Percentiles rank a stretch among this genome's conserved stretches.
These are phyloP conservation scores for Myxozyma mucilagina DNA, from an alignment of 805 yeast genomes.

Conservation along the genomic window DNA sequence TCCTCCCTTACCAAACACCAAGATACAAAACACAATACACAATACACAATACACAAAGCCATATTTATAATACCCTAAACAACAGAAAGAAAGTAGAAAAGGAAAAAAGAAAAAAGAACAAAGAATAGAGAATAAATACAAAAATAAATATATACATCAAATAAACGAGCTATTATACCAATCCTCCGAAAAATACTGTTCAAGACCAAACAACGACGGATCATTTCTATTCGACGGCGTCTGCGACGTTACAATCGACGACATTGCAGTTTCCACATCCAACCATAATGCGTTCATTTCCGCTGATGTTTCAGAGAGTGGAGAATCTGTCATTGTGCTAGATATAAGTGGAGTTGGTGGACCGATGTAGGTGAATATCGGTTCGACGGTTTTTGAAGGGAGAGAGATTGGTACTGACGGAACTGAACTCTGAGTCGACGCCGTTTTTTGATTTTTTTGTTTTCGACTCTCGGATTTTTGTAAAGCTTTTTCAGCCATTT, in stretches of 20 bases:
- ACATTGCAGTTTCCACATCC: slow-evolving; percentile 2
- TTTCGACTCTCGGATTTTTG: background rate
- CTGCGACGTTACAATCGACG: background rate
- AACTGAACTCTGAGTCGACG: too few species aligned
- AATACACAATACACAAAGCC: too few species aligned
- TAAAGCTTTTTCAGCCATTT: slow-evolving; percentile 2
- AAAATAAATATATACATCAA: background rate
- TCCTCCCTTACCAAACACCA: too few species aligned
- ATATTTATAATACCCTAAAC: too few species aligned
- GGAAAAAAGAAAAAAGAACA: too few species aligned
- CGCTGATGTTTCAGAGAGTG: background rate
- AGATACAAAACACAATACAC: too few species aligned
- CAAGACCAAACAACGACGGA: background rate
- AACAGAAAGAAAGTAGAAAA: too few species aligned
- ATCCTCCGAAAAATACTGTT: background rate
- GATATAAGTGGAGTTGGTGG: background rate
- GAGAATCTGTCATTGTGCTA: background rate
- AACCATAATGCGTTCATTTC: background rate
- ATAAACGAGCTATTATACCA: background rate
- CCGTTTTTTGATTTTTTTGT: background rate
- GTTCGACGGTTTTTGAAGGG: too few species aligned
- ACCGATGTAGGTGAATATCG: background rate
- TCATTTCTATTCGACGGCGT: background rate
- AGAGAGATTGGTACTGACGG: too few species aligned
- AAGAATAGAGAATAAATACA: too few species aligned